Percentiles rank a stretch among this genome's conserved stretches.
Evolutionary conservation across 176 grass and related monocot genomes (phyloP).

Genomic region (Puya raimondii): DNA sequence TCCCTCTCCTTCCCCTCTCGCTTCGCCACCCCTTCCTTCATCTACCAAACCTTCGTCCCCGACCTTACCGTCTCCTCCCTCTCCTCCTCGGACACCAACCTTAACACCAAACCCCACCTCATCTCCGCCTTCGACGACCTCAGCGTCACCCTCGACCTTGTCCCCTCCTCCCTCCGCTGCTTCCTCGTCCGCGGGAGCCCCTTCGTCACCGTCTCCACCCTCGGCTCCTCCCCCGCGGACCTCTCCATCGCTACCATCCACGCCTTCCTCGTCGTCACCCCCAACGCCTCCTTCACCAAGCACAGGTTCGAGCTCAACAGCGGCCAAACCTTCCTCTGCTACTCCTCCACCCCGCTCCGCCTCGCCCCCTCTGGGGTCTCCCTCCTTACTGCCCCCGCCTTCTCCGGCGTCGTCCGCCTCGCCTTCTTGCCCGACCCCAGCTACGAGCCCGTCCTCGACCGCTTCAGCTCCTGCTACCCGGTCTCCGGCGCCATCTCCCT

Average conservation of each 20-base stretch:
- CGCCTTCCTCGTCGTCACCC: conserved; percentile 47
- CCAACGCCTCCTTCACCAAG: conserved; percentile 45
- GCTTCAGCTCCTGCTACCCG: conserved; percentile 68
- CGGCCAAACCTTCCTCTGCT: conserved; percentile 76
- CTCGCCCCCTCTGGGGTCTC: no score
- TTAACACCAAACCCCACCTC: conserved; percentile 14
- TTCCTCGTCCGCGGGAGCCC: conserved; percentile 79
- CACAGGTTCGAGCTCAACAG: conserved; percentile 71
- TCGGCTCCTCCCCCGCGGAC: conserved; percentile 21
- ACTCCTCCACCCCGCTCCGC: conserved; percentile 59
- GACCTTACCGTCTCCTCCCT: conserved; percentile 64
- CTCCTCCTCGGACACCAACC: conserved; percentile 18
- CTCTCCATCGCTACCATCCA: conserved; percentile 64
- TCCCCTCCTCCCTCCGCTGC: conserved; percentile 55
- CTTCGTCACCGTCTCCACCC: conserved; percentile 58
- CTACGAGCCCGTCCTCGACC: conserved; percentile 61
- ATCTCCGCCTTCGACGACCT: conserved; percentile 73
- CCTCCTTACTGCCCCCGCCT: no score
- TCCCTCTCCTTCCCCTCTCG: conserved; percentile 65
- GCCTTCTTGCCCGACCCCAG: conserved; percentile 46
- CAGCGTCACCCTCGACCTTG: conserved; percentile 82
- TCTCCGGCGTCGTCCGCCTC: conserved; percentile 53
- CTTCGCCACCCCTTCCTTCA: conserved; percentile 38
- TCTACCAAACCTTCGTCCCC: conserved; percentile 75
- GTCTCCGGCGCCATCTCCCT: conserved; percentile 50